Evolutionary conservation across 2,329 filamentous ascomycete genomes (phyloP).

Genomic region (Curvularia spicifera): DNA sequence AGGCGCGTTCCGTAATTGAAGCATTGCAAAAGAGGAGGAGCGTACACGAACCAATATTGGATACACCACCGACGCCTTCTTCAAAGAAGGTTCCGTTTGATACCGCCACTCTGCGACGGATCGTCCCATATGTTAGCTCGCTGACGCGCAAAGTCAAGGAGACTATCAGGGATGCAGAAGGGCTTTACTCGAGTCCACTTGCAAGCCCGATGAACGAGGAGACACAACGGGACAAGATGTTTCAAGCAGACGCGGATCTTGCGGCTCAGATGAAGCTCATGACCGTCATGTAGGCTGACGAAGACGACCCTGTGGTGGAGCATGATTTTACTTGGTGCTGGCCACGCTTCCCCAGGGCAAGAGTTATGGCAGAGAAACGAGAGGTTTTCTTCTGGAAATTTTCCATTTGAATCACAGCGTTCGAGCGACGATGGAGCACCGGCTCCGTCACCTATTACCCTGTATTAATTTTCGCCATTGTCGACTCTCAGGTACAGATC

Average conservation of each 20-base stretch:
- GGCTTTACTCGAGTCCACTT: constrained; percentile 54
- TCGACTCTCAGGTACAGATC: constrained; percentile 27
- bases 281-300: constrained; percentile 48
- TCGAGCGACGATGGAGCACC: constrained; percentile 32
- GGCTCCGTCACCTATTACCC: constrained; percentile 28
- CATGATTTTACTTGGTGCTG: constrained; percentile 15
- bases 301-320: constrained; percentile 28
- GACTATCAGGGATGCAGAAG: constrained; percentile 55
- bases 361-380: constrained; percentile 27
- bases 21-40: constrained; percentile 61
- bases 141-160: constrained; percentile 58
- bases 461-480: constrained; percentile 45
- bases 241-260: constrained; percentile 43
- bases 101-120: constrained; percentile 67
- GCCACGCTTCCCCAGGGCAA: constrained; percentile 27
- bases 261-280: constrained; percentile 50
- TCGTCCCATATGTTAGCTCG: constrained; percentile 62
- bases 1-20: constrained; percentile 68
- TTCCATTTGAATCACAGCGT: constrained; percentile 43
- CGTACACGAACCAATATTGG: constrained; percentile 34
- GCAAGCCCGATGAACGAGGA: constrained; percentile 47
- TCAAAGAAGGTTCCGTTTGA: constrained; percentile 69
- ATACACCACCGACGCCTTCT: constrained; percentile 37
- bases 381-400: constrained; percentile 40
- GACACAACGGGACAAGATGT: constrained; percentile 46